Conservation (phyloP, 208 protist species). For the Sergeia podlipaevii region DNA sequence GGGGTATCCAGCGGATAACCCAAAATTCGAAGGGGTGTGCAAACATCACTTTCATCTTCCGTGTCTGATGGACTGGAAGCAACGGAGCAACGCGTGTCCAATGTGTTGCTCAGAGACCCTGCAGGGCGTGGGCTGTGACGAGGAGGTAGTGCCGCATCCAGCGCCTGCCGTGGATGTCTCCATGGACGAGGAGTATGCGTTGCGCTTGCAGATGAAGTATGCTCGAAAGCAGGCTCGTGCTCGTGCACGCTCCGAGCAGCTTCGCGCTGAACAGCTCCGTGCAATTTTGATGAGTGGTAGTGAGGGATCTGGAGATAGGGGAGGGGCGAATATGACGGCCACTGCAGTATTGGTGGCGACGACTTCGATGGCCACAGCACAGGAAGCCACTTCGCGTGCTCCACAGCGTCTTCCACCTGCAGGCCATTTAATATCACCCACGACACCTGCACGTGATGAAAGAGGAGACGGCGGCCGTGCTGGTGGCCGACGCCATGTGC, state of each 20-base stretch:
- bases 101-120: constrained; percentile 65
- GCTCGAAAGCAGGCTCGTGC: constrained; percentile 11
- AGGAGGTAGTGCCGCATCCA: constrained; percentile 1
- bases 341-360: not conserved
- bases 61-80: constrained; percentile 74
- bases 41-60: constrained; percentile 69
- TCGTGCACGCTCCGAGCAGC: not conserved
- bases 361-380: no score
- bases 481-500: no score
- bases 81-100: constrained; percentile 71
- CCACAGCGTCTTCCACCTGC: no score
- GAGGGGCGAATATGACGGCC: no score
- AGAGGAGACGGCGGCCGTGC: no score
- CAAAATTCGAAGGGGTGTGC: constrained; percentile 46
- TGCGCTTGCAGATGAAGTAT: constrained; percentile 27
- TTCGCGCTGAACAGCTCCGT: not conserved
- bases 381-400: no score
- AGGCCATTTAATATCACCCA: no score
- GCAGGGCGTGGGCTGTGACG: constrained; percentile 27
- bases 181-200: constrained; percentile 25
- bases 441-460: no score
- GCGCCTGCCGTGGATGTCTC: constrained; percentile 4
- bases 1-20: constrained; percentile 57
- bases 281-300: no score
- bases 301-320: no score